Base-by-base conservation (phyloP, 2,329 filamentous ascomycete species). In the Fusarium torreyae region DNA sequence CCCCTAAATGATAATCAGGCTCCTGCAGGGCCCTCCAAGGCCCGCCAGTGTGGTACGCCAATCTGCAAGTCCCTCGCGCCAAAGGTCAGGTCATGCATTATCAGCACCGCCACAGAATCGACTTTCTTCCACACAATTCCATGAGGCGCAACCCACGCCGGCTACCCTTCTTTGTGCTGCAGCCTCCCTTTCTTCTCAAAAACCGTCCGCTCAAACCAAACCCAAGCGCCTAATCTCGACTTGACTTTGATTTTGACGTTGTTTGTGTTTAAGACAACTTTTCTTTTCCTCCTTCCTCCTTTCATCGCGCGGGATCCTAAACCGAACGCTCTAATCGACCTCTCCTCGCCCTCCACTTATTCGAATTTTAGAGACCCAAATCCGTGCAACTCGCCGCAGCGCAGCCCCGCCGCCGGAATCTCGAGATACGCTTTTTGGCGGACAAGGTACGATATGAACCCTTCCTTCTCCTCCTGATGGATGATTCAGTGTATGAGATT, bases 91-190 rank as follows among this genome's bases (percentile, higher is more conserved):
- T 77, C 63, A 38, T 73, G 66, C 75, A 74, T 76, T 76, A 77
- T 75, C 71, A 66, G 76, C 77, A 80, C 78, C 76, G 78, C 79
- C 79, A 81, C 79, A 76, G 64, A 71, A 74, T 81, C 80, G 77
- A 81, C 75, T 54, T 77, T 77, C 79, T 81, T 81, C 80, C 74
- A 81, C 78, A 75, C 74, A 76, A 63, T 81, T 81, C 80, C 79
- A 81, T 81, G 80, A 79, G 79, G 78, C 79, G 79, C 77, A 77
- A 63, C 70, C 69, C 70, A 69, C 69, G 69, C 72, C 63, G 69
- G 63, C 56, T 51, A 71, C 72, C 76, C 74, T 70, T 57, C 75
- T 72, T 66, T 61, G 57, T 63, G 53, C 55, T 78, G 74, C 72
- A 77, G 74, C 73, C 74, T 71, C 70, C 73, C 71, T 71, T 66